Evolutionary conservation across 2,329 filamentous ascomycete genomes (phyloP).

Genomic region (Colletotrichum abscissum): DNA sequence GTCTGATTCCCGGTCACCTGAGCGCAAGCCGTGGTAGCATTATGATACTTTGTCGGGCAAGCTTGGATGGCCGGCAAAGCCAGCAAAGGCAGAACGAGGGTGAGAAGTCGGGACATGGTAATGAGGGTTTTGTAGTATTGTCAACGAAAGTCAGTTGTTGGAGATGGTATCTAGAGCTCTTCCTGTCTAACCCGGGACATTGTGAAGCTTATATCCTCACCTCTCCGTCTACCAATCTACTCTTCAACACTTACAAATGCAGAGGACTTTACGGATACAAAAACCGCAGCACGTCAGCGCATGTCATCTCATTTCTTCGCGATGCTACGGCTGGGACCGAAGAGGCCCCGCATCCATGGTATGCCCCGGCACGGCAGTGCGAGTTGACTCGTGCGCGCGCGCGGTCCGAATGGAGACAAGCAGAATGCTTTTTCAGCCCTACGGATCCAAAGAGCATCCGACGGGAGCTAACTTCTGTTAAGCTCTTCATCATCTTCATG

Average conservation of each 20-base stretch:
- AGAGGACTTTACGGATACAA: neutral
- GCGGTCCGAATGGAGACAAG: neutral
- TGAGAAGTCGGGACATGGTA: neutral
- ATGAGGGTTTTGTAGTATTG: neutral
- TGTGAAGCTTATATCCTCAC: neutral
- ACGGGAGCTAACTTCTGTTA: neutral
- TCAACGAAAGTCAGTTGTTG: neutral
- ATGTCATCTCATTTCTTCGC: neutral
- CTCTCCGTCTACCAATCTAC: neutral
- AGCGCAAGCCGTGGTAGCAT: neutral
- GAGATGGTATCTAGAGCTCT: neutral
- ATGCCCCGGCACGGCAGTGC: neutral
- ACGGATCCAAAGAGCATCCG: neutral
- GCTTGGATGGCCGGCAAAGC: constrained; percentile 18
- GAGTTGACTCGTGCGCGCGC: constrained; percentile 16
- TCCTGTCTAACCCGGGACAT: neutral
- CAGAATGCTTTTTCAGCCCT: neutral
- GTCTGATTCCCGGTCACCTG: constrained; percentile 20
- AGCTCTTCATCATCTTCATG: neutral
- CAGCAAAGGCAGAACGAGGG: constrained; percentile 7
- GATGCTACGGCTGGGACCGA: neutral
- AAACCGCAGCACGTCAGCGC: neutral
- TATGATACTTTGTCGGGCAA: constrained; percentile 13
- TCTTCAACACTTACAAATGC: neutral
- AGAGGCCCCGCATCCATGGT: constrained; percentile 10